A percentile compares a stretch with the other conserved stretches of the same genome.
Evolutionary conservation across 306 rosid species (phyloP).

Genomic region (Castanospermum australe): DNA sequence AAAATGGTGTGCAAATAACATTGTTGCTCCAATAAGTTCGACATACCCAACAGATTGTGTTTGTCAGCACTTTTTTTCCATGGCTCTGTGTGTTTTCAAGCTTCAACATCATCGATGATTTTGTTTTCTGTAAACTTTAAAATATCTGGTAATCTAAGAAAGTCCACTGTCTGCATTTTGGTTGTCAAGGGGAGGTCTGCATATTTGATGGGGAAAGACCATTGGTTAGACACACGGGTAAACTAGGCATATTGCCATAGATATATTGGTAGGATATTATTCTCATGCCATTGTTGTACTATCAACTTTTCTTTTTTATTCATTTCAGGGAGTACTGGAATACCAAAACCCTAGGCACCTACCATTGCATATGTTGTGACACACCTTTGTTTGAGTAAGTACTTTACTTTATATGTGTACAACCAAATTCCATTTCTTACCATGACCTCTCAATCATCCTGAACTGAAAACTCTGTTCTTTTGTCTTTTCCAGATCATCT

Average conservation of each 20-base stretch:
- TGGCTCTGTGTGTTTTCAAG: neutral
- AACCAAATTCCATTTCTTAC: neutral
- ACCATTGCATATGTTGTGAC: conserved; percentile 89
- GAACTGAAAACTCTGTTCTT: neutral
- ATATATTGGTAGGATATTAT: neutral
- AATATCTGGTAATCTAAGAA: neutral
- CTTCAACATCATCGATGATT: neutral
- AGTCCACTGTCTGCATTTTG: neutral
- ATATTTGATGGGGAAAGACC: neutral
- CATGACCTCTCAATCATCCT: neutral
- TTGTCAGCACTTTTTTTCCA: too few species aligned
- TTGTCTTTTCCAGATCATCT: conserved; percentile 65
- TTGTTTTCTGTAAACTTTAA: neutral
- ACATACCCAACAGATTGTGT: too few species aligned
- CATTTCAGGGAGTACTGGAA: conserved; percentile 86
- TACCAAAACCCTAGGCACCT: conserved; percentile 71
- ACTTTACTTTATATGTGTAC: neutral
- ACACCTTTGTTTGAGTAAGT: conserved; percentile 85
- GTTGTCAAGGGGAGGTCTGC: neutral
- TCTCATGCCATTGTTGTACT: neutral
- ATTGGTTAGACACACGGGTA: neutral
- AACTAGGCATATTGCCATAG: neutral
- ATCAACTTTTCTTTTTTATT: too few species aligned
- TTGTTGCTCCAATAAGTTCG: too few species aligned
- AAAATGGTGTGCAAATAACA: too few species aligned